These are phyloP conservation scores for Pythium periplocum DNA, from an alignment of 352 stramenopile genomes.

Conservation along the genomic window DNA sequence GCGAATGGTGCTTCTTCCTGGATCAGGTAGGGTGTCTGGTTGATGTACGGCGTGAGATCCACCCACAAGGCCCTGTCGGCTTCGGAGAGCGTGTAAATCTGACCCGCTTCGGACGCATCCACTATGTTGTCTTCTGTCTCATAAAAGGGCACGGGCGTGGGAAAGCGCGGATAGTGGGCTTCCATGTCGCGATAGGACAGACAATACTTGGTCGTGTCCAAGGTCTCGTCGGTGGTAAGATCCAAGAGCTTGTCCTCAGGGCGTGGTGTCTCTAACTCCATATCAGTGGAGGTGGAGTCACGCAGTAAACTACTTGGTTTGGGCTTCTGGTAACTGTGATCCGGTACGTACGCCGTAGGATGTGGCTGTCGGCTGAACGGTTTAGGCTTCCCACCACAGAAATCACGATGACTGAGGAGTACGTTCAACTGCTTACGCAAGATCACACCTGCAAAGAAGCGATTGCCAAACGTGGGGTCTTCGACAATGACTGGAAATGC, in stretches of 20 bases:
- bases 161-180: constrained; percentile 75
- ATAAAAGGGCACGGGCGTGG: constrained; percentile 41
- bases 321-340: constrained; percentile 13
- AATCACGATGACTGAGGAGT: constrained; percentile 63
- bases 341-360: constrained; percentile 31
- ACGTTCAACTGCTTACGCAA: constrained; percentile 80
- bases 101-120: constrained; percentile 9
- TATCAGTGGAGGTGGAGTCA: neutral
- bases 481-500: constrained; percentile 86
- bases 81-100: constrained; percentile 50
- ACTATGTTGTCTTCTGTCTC: constrained; percentile 28
- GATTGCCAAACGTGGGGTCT: constrained; percentile 75
- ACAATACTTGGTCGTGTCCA: constrained; percentile 28
- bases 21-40: constrained; percentile 95
- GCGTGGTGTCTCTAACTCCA: constrained; percentile 17
- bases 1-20: constrained; percentile 94
- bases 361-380: constrained; percentile 70
- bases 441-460: constrained; percentile 79
- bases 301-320: constrained; percentile 12
- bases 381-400: constrained; percentile 57
- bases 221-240: constrained; percentile 3
- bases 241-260: constrained; percentile 41
- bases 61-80: constrained; percentile 91
- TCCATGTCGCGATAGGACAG: constrained; percentile 84
- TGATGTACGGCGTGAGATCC: constrained; percentile 96